phyloP scores from a whole-genome alignment of 352 stramenopile species.

The Phytopythium boreale region DNA sequence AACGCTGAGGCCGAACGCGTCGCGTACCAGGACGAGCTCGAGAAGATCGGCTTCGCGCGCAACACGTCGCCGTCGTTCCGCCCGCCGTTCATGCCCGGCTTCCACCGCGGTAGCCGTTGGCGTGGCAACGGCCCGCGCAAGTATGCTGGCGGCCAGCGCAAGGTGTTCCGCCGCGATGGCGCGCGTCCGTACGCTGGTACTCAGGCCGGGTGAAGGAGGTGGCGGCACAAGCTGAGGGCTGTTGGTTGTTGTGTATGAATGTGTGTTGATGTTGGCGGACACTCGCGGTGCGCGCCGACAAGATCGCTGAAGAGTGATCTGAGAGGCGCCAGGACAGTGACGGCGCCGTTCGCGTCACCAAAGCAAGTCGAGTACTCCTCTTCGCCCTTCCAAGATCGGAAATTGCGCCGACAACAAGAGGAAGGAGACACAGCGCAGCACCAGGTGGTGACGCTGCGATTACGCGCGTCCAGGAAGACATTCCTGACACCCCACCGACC shows the following conservation, averaged over 20 bases:
- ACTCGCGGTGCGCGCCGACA: neutral
- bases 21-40: conserved; percentile 62
- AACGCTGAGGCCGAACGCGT: conserved; percentile 47
- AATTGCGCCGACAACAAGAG: neutral
- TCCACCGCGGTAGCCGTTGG: conserved; percentile 51
- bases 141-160: conserved; percentile 44
- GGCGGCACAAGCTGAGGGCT: neutral
- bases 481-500: neutral
- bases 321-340: neutral
- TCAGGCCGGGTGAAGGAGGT: conserved; percentile 28
- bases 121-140: conserved; percentile 36
- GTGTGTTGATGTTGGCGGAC: neutral
- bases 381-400: neutral
- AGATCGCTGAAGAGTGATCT: neutral
- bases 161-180: conserved; percentile 22
- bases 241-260: neutral
- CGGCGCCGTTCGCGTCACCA: neutral
- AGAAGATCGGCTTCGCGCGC: conserved; percentile 50
- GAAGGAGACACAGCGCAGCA: neutral
- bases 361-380: neutral
- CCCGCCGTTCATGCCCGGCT: conserved; percentile 39
- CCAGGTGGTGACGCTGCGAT: neutral
- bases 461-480: neutral
- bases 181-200: conserved; percentile 18
- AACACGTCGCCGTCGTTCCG: conserved; percentile 45